Evolutionary conservation across 2,329 filamentous ascomycete species (phyloP), one percentile per base, ranked within the genome.

Genomic region (Monosporascus sp.): DNA sequence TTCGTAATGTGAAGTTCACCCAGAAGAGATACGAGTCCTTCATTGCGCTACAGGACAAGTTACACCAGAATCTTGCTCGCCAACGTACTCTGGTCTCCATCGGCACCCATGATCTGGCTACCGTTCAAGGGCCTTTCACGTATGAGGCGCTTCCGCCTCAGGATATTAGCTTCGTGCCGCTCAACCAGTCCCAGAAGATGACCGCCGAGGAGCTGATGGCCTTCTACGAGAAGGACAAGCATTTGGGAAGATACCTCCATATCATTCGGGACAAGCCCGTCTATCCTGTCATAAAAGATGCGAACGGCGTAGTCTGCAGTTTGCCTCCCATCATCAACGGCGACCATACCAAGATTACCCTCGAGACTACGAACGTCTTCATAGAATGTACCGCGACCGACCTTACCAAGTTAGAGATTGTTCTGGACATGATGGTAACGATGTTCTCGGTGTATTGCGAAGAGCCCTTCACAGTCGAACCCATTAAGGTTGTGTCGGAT

Each of bases 281-380:
- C 44, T 99, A 99, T 71, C 94, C 94, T 22, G 91, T 96, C 66
- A 96, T 99, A 67, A 93, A 91, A 72, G 94, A 99, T 70, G 83
- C 90, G 50, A 89, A 96, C 68, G 81, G 85, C 44, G 84, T 83
- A 45, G 91, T 99, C 37, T 93, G 94, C 74, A 97, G 93, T 7
- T 80, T 99, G 65, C 94, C 94, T 1, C 94, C 94, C 18, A 97
- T 99, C 65, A 99, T 99, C 79, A 99, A 99, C 76, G 85, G 92
- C 65, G 84, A 99, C 67, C 92, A 94, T 74, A 97, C 92, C 65
- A 99, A 99, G 75, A 99, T 99, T 69, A 90, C 86, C 7, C 76
- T 95, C 45, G 77, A 95, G 69, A 97, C 92, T 54, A 93, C 82
- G 67, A 97, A 99, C 66, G 84, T 99, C 66, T 89, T 99, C 73